A percentile compares a stretch with the other conserved stretches of the same genome.
These are phyloP conservation scores for Eruca vesicaria DNA, from an alignment of 441 rosid genomes.

Conservation along the genomic window DNA sequence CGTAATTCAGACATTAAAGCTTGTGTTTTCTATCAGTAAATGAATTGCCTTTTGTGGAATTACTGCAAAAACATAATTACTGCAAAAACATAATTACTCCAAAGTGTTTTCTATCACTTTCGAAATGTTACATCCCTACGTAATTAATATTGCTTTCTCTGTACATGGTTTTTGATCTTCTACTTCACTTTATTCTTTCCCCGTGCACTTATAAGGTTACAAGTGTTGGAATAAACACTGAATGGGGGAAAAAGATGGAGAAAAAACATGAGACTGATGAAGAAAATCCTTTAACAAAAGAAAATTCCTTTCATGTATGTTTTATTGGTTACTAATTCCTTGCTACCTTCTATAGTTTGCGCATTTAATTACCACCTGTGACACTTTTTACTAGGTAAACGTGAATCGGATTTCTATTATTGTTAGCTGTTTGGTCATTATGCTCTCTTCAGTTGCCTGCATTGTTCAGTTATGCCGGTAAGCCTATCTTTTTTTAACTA, in stretches of 20 bases:
- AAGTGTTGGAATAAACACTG: conserved; percentile 88
- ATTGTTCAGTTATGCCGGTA: conserved; percentile 63
- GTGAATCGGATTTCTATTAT: conserved; percentile 67
- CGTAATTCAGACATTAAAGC: too few relatives aligned
- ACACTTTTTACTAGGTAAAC: conserved; percentile 50
- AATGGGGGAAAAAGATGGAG: conserved; percentile 83
- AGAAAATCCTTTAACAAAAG: too few relatives aligned
- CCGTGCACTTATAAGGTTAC: conserved; percentile 59
- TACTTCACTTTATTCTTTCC: too few relatives aligned
- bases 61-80: too few relatives aligned
- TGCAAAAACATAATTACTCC: too few relatives aligned
- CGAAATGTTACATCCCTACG: too few relatives aligned
- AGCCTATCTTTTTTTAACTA: conserved; percentile 15
- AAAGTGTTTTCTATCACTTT: too few relatives aligned
- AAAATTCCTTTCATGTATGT: conserved; percentile 81
- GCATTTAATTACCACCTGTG: conserved; percentile 2
- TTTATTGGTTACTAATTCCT: not conserved
- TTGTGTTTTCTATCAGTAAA: too few relatives aligned
- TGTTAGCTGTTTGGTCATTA: conserved; percentile 66
- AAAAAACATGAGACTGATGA: conserved; percentile 71
- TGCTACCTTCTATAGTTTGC: not conserved
- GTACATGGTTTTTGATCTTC: too few relatives aligned
- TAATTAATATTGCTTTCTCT: too few relatives aligned
- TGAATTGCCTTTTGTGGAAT: too few relatives aligned
- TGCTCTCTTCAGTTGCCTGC: conserved; percentile 56